A percentile compares a stretch with the other conserved stretches of the same genome.
phyloP scores from a whole-genome alignment of 2,329 filamentous ascomycete species.

The Pseudogymnoascus sp. region DNA sequence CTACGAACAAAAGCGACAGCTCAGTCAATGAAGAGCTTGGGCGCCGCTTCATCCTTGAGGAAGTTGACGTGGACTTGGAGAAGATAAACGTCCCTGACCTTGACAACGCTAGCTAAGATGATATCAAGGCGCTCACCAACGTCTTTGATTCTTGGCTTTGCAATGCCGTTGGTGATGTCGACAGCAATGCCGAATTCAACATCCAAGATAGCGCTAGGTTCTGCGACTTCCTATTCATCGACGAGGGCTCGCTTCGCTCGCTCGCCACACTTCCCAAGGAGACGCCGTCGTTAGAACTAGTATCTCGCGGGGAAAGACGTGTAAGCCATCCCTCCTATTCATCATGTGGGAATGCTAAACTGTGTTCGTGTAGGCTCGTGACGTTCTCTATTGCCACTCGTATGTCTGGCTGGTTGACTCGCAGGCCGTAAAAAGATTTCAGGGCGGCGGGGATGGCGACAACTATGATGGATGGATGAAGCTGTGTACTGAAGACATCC shows the following conservation, averaged over 20 bases:
- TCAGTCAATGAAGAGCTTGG: constrained; percentile 2
- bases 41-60: not conserved
- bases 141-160: not conserved
- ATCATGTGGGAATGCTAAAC: not conserved
- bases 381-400: not conserved
- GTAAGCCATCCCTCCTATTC: not conserved
- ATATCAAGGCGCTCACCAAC: not conserved
- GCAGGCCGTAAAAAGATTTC: not conserved
- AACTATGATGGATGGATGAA: constrained; percentile 8
- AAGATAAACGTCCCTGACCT: constrained; percentile 2
- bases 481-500: not conserved
- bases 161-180: not conserved
- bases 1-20: not conserved
- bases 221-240: constrained; percentile 4
- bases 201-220: not conserved
- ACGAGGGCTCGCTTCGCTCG: not conserved
- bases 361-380: not conserved
- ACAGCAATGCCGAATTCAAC: not conserved
- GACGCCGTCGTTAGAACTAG: not conserved
- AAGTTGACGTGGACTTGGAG: not conserved
- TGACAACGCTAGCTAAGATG: not conserved
- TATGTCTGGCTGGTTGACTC: not conserved
- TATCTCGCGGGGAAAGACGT: not conserved
- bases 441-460: not conserved
- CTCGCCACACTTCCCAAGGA: not conserved